Evolutionary conservation across 305 asterid genomes (phyloP).

Genomic region (Salvia sclarea): DNA sequence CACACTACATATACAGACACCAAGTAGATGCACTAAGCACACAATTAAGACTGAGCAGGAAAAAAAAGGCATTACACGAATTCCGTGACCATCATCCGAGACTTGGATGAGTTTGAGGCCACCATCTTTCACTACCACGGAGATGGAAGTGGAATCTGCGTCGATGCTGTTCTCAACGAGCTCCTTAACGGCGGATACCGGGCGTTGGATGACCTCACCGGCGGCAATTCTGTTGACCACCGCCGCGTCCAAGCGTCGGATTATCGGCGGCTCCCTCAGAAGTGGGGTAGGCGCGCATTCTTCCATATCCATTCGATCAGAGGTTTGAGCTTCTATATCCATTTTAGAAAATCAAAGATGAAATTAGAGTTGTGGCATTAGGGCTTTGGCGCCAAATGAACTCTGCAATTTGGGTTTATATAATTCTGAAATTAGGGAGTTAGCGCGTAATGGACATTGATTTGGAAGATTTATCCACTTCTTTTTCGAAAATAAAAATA

Average conservation of each 20-base stretch:
- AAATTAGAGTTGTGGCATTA: constrained; percentile 13
- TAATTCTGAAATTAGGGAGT: constrained; percentile 24
- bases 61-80: constrained; percentile 49
- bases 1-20: neutral
- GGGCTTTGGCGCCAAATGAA: constrained; percentile 32
- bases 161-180: constrained; percentile 93
- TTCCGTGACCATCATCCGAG: constrained; percentile 96
- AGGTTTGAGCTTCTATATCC: constrained; percentile 31
- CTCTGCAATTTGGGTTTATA: constrained; percentile 17
- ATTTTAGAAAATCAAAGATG: constrained; percentile 17
- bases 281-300: constrained; percentile 29
- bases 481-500: too few relatives aligned
- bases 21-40: neutral
- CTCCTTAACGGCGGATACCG: constrained; percentile 96
- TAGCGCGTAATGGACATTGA: neutral
- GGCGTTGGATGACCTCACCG: constrained; percentile 95
- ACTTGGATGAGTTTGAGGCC: constrained; percentile 97
- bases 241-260: constrained; percentile 78
- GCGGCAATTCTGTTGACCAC: constrained; percentile 96
- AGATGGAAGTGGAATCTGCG: constrained; percentile 73
- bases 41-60: neutral
- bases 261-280: constrained; percentile 62
- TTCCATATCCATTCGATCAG: constrained; percentile 45
- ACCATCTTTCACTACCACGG: constrained; percentile 79
- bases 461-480: too few relatives aligned